Conservation (phyloP, 1,284 basidiomycete genomes). For the Malassezia yamatoensis region DNA sequence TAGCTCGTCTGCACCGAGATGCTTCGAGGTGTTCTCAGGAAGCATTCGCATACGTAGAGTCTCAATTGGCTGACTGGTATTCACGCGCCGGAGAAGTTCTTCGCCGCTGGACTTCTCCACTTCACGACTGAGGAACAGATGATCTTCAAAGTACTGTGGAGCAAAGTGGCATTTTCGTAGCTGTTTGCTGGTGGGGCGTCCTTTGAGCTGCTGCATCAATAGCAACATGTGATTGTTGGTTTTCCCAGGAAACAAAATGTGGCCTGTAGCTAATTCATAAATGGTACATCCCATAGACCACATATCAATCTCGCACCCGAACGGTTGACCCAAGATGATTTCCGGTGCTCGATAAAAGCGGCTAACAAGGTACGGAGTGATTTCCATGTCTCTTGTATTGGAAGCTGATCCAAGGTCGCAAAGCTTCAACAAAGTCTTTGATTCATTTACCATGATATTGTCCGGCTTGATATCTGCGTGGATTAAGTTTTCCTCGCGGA, state of each 20-base stretch:
- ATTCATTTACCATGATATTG: conserved; percentile 61
- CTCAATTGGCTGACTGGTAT: conserved; percentile 69
- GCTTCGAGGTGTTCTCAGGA: conserved; percentile 60
- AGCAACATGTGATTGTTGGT: conserved; percentile 94
- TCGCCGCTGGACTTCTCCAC: conserved; percentile 33
- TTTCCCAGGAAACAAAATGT: conserved; percentile 91
- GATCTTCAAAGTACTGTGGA: conserved; percentile 84
- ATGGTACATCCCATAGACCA: conserved; percentile 98
- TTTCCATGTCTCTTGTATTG: conserved; percentile 85
- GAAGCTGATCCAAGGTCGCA: conserved; percentile 94
- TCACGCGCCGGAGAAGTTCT: conserved; percentile 70
- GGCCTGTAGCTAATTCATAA: conserved; percentile 95
- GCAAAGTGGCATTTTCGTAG: conserved; percentile 89
- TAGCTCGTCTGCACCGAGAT: conserved; percentile 76
- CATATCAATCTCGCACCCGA: conserved; percentile 84
- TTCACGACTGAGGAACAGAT: conserved; percentile 43
- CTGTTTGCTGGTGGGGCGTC: conserved; percentile 82
- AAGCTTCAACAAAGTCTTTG: conserved; percentile 83
- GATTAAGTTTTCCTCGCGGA: conserved; percentile 83
- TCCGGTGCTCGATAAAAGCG: conserved; percentile 97
- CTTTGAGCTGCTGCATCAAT: conserved; percentile 72
- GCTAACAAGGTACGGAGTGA: conserved; percentile 94
- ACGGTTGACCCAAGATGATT: conserved; percentile 91
- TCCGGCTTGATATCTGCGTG: conserved; percentile 74
- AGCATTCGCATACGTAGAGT: conserved; percentile 74